phyloP scores from a whole-genome alignment of 768 basidiomycete genomes.

The Macrolepiota fuliginosa region DNA sequence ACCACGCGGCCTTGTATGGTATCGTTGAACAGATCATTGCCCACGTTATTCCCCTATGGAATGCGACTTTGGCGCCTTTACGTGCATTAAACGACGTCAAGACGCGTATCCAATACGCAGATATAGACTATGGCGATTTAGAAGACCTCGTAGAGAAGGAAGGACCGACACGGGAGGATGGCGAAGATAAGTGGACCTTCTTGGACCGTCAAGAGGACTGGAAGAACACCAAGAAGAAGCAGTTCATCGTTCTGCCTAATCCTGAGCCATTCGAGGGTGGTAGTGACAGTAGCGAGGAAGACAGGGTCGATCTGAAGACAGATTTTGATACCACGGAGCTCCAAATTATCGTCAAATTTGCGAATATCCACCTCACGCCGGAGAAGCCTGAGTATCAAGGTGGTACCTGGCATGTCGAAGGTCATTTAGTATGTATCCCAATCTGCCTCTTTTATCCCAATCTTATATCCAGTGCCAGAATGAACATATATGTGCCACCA shows the following conservation, averaged over 20 bases:
- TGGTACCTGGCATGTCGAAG: conserved; percentile 30
- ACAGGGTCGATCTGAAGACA: conserved; percentile 9
- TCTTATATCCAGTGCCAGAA: conserved; percentile 19
- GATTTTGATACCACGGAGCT: conserved; percentile 12
- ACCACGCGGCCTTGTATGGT: conserved; percentile 21
- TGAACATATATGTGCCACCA: conserved; percentile 30
- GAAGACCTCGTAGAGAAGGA: background rate
- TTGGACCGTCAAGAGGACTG: background rate
- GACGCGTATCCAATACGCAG: background rate
- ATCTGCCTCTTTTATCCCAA: background rate
- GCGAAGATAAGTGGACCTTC: background rate
- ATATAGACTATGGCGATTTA: background rate
- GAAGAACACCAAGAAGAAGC: background rate
- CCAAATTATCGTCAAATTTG: conserved; percentile 23
- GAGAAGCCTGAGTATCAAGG: conserved; percentile 26
- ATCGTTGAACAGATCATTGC: conserved; percentile 25
- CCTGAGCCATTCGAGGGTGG: background rate
- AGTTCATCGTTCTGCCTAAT: background rate
- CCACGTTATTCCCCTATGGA: conserved; percentile 28
- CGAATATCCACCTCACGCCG: conserved; percentile 28
- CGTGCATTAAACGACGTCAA: background rate
- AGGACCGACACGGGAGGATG: background rate
- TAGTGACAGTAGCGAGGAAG: background rate
- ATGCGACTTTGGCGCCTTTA: conserved; percentile 21
- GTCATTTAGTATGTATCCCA: conserved; percentile 19